Base-by-base conservation (phyloP, 495 filamentous ascomycete species). In the Melanomma pulvis-pyrius region DNA sequence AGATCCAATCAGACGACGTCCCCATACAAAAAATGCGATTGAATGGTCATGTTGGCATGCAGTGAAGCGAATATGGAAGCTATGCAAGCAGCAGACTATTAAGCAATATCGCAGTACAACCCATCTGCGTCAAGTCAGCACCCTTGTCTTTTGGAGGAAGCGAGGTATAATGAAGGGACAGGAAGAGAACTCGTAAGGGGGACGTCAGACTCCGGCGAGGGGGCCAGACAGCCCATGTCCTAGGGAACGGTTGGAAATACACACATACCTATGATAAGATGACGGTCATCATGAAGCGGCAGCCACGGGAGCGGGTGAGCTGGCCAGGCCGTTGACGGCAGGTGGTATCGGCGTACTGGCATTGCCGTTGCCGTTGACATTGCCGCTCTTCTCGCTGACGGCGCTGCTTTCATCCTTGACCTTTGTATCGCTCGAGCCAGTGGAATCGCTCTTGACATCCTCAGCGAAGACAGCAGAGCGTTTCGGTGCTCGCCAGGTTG, bases 401-500 rank as follows among this genome's bases (percentile, higher is more conserved):
- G 86, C 87, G 66, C 84, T 87, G 73, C 83, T 87, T 60, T 87
- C 87, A 61, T 88, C 85, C 69, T 89, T 89, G 75, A 89, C 83
- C 75, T 94, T 96, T 76, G 83, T 86, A 73, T 91, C 91, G 63
- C 86, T 88, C 34, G 90, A 88, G 25, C 82, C 87, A 21, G 82
- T 87, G 75, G 78, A 74, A 77, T 84, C 73, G 47, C 76, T 78
- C 68, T 82, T 81, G 41, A 75, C 77, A 36, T 82, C 82, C 63
- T 75, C 77, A 50, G 76, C 77, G 11, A 79, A 32, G 74, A 68
- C 26, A 73, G 76, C 25, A 76, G 79, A 25, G 67, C 57, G 75
- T 72, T 84, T 87, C 21, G 90, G 90, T 8, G 90, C 86, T 44
- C 86, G 87, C 94, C 94, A 98, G 56, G 88, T 86, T 17, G 88